Percentiles rank a stretch among this genome's conserved stretches.
Conservation (phyloP, 2,329 filamentous ascomycete species). For the Alternaria sp. region DNA sequence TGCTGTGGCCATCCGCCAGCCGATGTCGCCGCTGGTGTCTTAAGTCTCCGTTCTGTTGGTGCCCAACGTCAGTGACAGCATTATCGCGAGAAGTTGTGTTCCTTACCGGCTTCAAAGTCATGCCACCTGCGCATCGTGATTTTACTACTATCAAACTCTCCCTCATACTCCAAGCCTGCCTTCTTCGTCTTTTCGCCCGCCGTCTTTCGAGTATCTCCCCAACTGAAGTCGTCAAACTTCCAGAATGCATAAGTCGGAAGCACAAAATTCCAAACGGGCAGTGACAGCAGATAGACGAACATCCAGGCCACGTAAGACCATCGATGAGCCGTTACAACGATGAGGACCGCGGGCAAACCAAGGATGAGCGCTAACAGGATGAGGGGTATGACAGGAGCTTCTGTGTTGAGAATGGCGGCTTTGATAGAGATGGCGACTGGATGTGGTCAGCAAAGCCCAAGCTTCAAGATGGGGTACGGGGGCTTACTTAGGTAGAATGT, state of each 20-base stretch:
- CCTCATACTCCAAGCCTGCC: constrained; percentile 84
- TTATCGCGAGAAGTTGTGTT: constrained; percentile 25
- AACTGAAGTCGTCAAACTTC: constrained; percentile 99
- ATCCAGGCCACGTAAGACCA: constrained; percentile 96
- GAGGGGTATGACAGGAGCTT: constrained; percentile 85
- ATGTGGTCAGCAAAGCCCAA: constrained; percentile 37
- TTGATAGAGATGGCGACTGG: constrained; percentile 85
- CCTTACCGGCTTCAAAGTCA: constrained; percentile 83
- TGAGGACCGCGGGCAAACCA: constrained; percentile 89
- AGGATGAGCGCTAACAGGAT: constrained; percentile 89
- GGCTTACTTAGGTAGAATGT: constrained; percentile 92
- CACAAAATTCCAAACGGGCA: constrained; percentile 98
- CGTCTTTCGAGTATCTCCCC: constrained; percentile 97
- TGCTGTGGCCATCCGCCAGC: constrained; percentile 47
- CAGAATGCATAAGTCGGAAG: constrained; percentile 94
- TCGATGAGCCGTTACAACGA: constrained; percentile 91
- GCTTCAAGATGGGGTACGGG: constrained; percentile 15
- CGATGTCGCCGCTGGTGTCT: constrained; percentile 48
- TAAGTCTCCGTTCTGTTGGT: constrained; percentile 55
- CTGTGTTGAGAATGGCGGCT: constrained; percentile 63
- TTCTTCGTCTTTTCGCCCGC: constrained; percentile 89
- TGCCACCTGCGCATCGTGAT: constrained; percentile 98
- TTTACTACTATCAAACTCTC: constrained; percentile 97
- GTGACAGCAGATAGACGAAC: constrained; percentile 90
- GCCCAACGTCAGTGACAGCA: constrained; percentile 39